Evolutionary conservation across 306 rosid species (phyloP), one percentile per base, ranked within the genome.

Genomic region (Lithocarpus polystachyus): DNA sequence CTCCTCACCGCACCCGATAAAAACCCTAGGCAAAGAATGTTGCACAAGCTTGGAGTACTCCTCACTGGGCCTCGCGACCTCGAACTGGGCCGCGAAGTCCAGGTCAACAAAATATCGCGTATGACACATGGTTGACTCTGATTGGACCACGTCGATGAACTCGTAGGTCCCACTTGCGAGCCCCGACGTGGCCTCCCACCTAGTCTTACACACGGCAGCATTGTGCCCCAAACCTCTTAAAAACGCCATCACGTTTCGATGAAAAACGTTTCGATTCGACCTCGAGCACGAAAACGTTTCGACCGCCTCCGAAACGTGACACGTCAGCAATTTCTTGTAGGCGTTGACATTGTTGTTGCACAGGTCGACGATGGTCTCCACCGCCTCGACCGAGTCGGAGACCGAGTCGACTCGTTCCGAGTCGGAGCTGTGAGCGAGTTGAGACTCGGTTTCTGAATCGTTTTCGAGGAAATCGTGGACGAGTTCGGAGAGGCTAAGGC

Each of bases 131-230:
- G 80, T 71, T 26, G 71, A 18, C 8, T 26, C 70, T 2, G 90
- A 77, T 23, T 72, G 76, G 4, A 84, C 73, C 67, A 88, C 93
- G 74, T 94, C 99, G 65, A 94, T 86, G 75, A 91, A 94, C 48
- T 94, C 93, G 61, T 94, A 75, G 81, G 19, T 77, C 0, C 97
- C 99, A 22, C 90, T 84, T 2, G 92, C 84, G 28, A 75, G 19
- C 1, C 85, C 83, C 1, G 82, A 79, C 19, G 91, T 71, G 14
- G 90, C 80, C 1, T 82, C 85, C 99, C 99, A 94, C 48, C 81
- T 82, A 12, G 92, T 87, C 77, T 92, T 94, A 79, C 99, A 94
- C 10, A 91, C 76, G 70, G 93, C 99, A 3, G 95, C 97, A 89
- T 89, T 89, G 89, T 91, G 84, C 0, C 93, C 93, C 1, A 71